phyloP scores from a whole-genome alignment of 176 grass and related monocot species.

The Juncus effusus region DNA sequence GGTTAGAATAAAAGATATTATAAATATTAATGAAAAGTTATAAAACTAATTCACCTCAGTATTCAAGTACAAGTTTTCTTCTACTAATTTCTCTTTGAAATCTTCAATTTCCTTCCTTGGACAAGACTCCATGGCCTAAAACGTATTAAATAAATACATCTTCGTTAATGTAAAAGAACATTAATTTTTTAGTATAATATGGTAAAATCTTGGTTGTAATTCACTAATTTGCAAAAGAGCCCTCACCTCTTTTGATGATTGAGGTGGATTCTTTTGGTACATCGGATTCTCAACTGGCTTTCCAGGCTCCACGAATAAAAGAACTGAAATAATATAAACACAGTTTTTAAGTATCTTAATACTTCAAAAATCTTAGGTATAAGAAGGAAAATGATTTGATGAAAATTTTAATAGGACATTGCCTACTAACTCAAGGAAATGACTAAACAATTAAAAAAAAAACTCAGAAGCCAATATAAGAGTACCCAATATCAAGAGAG shows the following conservation, averaged over 20 bases:
- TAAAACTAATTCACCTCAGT: conserved; percentile 47
- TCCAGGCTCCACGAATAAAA: conserved; percentile 48
- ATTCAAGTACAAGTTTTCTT: conserved; percentile 76
- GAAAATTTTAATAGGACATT: too few relatives aligned
- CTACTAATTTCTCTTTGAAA: conserved; percentile 53
- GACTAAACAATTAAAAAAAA: too few relatives aligned
- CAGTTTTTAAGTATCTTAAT: not conserved
- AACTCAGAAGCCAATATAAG: not conserved
- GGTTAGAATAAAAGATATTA: not conserved
- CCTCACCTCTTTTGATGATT: conserved; percentile 33
- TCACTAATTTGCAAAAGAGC: not conserved
- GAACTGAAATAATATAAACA: conserved; percentile 31
- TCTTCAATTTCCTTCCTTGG: conserved; percentile 46
- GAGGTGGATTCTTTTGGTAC: conserved; percentile 38
- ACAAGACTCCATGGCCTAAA: conserved; percentile 71
- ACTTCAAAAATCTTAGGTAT: too few relatives aligned
- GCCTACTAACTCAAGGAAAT: too few relatives aligned
- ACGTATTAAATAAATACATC: not conserved
- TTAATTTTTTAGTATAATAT: not conserved
- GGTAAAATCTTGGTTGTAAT: not conserved
- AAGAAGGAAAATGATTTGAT: too few relatives aligned
- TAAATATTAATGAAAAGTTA: not conserved
- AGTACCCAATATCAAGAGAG: not conserved
- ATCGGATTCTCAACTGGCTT: conserved; percentile 43
- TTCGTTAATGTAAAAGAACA: not conserved